Evolutionary conservation across 1,284 basidiomycete genomes (phyloP), one percentile per base, ranked within the genome.

Genomic region (Malassezia yamatoensis): DNA sequence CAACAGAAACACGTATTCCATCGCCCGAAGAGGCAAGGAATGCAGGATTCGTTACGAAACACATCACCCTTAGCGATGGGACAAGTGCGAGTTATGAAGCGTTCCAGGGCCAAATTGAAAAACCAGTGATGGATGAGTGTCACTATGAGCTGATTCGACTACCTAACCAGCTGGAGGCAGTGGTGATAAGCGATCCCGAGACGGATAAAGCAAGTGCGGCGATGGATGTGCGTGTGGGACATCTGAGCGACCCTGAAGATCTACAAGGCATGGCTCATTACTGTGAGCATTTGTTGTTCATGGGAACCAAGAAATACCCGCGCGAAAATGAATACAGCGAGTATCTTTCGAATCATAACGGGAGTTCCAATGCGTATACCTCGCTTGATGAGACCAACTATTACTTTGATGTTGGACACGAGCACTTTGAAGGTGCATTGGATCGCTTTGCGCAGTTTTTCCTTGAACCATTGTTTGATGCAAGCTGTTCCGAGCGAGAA

Each of bases 161-260:
- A 3, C 80, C 84, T 9, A 98, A 98, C 72, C 89, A 87, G 1
- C 79, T 99, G 15, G 84, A 90, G 64, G 89, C 84, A 1, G 83
- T 88, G 60, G 77, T 98, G 15, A 82, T 96, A 18, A 86, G 87
- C 59, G 94, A 99, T 74, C 78, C 82, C 0, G 84, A 84, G 65
- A 85, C 90, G 6, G 94, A 99, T 78, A 96, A 94, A 78, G 87
- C 90, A 5, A 88, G 90, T 0, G 94, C 93, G 0, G 90, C 88
- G 67, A 81, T 98, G 76, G 89, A 94, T 77, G 90, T 98, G 44
- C 86, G 87, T 16, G 90, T 96, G 1, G 94, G 94, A 2, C 93
- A 98, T 77, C 78, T 98, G 56, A 84, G 82, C 41, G 94, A 99
- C 75, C 94, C 93, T 6, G 63, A 70, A 18, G 75, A 77, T 53